Conservation (phyloP, 2,329 filamentous ascomycete genomes). For the Calycina herbarum region DNA sequence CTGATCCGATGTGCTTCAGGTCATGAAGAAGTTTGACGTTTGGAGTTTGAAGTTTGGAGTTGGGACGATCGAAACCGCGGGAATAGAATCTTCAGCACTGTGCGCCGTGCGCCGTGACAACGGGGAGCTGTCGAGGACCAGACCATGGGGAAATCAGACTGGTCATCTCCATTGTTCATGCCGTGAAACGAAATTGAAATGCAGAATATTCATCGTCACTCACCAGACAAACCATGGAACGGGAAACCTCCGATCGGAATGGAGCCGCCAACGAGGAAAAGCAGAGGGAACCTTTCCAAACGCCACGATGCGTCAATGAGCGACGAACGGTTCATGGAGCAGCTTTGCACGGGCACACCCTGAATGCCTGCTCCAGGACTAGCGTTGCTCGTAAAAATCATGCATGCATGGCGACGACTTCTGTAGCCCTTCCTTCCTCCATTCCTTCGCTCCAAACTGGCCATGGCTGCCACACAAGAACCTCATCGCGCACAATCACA, state of each 20-base stretch:
- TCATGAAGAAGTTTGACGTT: neutral
- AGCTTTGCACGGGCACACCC: conserved; percentile 6
- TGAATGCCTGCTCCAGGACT: neutral
- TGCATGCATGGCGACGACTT: conserved; percentile 12
- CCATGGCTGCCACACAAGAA: neutral
- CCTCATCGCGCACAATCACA: neutral
- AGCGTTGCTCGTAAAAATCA: conserved; percentile 6
- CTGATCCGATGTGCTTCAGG: neutral
- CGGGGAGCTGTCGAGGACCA: neutral
- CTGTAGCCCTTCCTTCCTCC: neutral
- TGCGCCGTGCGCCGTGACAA: neutral
- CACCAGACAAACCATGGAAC: neutral
- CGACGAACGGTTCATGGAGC: conserved; percentile 7
- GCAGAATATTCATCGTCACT: too few species aligned
- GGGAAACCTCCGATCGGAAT: neutral
- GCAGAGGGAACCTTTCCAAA: neutral
- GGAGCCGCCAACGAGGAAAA: neutral
- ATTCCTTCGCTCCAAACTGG: neutral
- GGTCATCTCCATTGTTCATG: neutral
- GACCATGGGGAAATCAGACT: neutral
- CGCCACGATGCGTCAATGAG: conserved; percentile 5
- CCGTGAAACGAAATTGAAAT: neutral
- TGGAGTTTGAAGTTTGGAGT: neutral
- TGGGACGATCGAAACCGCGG: neutral
- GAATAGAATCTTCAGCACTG: neutral